A percentile compares a stretch with the other conserved stretches of the same genome.
These are phyloP conservation scores for Athelia psychrophila DNA, from an alignment of 1,284 basidiomycete genomes.

Conservation along the genomic window DNA sequence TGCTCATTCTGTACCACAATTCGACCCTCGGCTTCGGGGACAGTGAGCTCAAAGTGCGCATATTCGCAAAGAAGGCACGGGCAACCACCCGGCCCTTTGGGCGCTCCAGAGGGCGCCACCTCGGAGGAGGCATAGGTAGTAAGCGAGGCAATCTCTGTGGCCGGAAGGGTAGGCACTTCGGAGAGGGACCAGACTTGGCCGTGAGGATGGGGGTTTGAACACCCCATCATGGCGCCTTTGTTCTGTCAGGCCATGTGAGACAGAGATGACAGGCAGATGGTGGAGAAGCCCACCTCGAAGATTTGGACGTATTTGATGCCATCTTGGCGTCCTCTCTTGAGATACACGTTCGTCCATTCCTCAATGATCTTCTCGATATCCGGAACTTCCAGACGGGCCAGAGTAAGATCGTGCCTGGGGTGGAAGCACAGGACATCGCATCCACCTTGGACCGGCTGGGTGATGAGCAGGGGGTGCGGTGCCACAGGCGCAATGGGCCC, in stretches of 20 bases:
- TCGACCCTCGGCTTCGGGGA: conserved; percentile 47
- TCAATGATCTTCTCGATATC: conserved; percentile 74
- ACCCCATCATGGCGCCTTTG: conserved; percentile 95
- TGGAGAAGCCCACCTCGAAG: conserved; percentile 62
- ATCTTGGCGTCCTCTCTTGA: conserved; percentile 55
- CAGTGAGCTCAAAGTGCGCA: conserved; percentile 64
- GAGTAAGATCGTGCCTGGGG: conserved; percentile 87
- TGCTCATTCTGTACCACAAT: conserved; percentile 76
- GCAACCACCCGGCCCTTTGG: conserved; percentile 53
- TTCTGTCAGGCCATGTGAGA: conserved; percentile 51
- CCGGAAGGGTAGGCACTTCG: conserved; percentile 69
- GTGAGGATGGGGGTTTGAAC: conserved; percentile 94
- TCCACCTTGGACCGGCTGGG: conserved; percentile 74
- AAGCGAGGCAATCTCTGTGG: conserved; percentile 62
- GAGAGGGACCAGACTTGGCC: conserved; percentile 90
- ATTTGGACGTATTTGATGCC: conserved; percentile 85
- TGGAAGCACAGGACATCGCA: conserved; percentile 94
- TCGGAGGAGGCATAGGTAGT: conserved; percentile 48
- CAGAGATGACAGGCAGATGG: conserved; percentile 1
- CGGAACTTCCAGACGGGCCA: conserved; percentile 64
- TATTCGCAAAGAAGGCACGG: conserved; percentile 88
- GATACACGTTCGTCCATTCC: conserved; percentile 77
- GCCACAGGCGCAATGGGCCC: conserved; percentile 42
- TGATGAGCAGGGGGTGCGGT: conserved; percentile 63
- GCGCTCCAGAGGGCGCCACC: conserved; percentile 39